Percentiles rank a stretch among this genome's conserved stretches.
Conservation (phyloP, 2,329 filamentous ascomycete genomes). For the Botrytis squamosa region DNA sequence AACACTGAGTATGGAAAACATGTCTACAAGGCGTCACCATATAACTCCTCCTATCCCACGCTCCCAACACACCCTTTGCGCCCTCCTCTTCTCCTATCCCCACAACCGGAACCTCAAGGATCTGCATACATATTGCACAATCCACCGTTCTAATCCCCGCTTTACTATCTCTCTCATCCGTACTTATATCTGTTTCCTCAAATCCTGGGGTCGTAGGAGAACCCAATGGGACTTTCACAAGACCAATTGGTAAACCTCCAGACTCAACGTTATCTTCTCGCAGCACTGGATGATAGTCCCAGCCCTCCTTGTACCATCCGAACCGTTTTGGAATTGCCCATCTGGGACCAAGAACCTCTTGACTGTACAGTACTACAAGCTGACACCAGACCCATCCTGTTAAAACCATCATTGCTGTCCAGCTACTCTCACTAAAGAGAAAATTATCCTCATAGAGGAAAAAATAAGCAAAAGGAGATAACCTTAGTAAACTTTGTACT, state of each 20-base stretch:
- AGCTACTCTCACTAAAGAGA: constrained; percentile 71
- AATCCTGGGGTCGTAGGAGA: constrained; percentile 27
- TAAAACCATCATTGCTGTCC: constrained; percentile 61
- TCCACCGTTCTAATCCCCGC: constrained; percentile 63
- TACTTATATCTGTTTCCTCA: constrained; percentile 25
- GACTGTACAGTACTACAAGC: constrained; percentile 71
- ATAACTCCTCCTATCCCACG: constrained; percentile 78
- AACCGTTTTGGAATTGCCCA: constrained; percentile 67
- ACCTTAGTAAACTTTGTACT: constrained; percentile 75
- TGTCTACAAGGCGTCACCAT: constrained; percentile 98
- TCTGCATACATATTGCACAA: constrained; percentile 92
- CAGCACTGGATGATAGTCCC: constrained; percentile 92
- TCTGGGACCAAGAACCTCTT: constrained; percentile 84
- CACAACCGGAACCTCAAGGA: constrained; percentile 84
- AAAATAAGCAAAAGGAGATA: constrained; percentile 83
- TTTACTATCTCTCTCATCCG: constrained; percentile 41
- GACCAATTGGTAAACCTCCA: constrained; percentile 76
- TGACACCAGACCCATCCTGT: constrained; percentile 86
- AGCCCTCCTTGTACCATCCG: constrained; percentile 69
- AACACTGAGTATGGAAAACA: constrained; percentile 87
- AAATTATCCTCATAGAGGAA: constrained; percentile 78
- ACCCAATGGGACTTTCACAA: constrained; percentile 45
- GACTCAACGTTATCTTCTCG: constrained; percentile 79
- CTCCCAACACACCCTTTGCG: constrained; percentile 56
- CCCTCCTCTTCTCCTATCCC: constrained; percentile 50